phyloP scores from a whole-genome alignment of 495 filamentous ascomycete genomes.

The Hyaloscypha bicolor region DNA sequence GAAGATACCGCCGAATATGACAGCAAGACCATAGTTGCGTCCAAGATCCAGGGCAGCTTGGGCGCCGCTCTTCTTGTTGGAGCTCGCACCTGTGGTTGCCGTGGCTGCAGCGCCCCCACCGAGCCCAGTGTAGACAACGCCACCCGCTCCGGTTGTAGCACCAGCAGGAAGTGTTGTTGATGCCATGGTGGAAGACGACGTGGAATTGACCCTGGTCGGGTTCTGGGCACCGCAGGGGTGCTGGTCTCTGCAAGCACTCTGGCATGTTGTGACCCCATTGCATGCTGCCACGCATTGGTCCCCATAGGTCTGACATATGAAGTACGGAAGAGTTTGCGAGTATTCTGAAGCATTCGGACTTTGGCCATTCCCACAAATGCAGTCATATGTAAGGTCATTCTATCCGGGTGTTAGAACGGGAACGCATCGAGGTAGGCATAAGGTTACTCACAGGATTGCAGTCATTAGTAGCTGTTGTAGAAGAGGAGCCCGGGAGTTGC shows the following conservation, averaged over 20 bases:
- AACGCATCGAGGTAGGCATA: not conserved
- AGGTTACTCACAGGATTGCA: slow-evolving; percentile 69
- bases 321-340: slow-evolving; percentile 85
- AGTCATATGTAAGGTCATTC: slow-evolving; percentile 68
- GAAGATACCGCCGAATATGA: slow-evolving; percentile 59
- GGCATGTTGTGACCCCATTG: slow-evolving; percentile 58
- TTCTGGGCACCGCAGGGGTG: slow-evolving; percentile 81
- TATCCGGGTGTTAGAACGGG: slow-evolving; percentile 38
- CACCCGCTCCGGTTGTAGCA: slow-evolving; percentile 37
- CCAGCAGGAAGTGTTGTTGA: slow-evolving; percentile 40
- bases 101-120: slow-evolving; percentile 44
- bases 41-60: slow-evolving; percentile 51
- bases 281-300: slow-evolving; percentile 71
- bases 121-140: slow-evolving; percentile 51
- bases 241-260: slow-evolving; percentile 63
- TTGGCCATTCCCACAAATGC: slow-evolving; percentile 72
- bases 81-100: slow-evolving; percentile 30
- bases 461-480: slow-evolving; percentile 56
- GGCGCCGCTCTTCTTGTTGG: slow-evolving; percentile 38
- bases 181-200: slow-evolving; percentile 48
- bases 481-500: slow-evolving; percentile 58
- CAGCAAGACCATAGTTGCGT: slow-evolving; percentile 58
- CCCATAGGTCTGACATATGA: slow-evolving; percentile 72
- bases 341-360: slow-evolving; percentile 80
- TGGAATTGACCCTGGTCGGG: slow-evolving; percentile 63